phyloP scores from a whole-genome alignment of 2,329 filamentous ascomycete genomes.

The Stagonosporopsis vannaccii region DNA sequence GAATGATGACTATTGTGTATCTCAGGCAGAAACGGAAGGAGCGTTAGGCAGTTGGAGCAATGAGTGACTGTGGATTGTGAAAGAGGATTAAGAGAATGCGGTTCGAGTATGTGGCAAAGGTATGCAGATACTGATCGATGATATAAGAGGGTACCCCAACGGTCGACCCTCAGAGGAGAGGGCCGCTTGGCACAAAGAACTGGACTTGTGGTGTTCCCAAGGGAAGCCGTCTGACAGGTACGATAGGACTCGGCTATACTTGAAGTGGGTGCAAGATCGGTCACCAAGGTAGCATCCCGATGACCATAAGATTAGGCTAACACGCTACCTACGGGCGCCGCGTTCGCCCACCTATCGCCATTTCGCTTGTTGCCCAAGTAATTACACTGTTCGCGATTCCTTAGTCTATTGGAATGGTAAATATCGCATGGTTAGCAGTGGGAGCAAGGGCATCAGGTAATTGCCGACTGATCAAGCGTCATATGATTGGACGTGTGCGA shows the following conservation, averaged over 20 bases:
- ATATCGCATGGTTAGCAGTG: slow-evolving; percentile 47
- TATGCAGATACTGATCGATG: slow-evolving; percentile 37
- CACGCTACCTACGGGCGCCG: slow-evolving; percentile 37
- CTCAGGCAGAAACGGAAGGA: slow-evolving; percentile 48
- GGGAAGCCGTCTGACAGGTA: slow-evolving; percentile 34
- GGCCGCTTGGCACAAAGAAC: slow-evolving; percentile 30
- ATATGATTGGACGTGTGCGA: slow-evolving; percentile 50
- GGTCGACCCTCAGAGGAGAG: slow-evolving; percentile 34
- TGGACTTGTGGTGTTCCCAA: slow-evolving; percentile 35
- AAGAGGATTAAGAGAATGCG: slow-evolving; percentile 27
- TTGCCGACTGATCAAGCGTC: slow-evolving; percentile 40
- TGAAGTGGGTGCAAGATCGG: slow-evolving; percentile 33
- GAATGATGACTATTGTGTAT: slow-evolving; percentile 45
- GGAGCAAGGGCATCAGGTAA: slow-evolving; percentile 47
- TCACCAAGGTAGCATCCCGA: slow-evolving; percentile 42
- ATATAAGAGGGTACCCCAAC: slow-evolving; percentile 42
- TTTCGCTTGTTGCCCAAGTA: slow-evolving; percentile 43
- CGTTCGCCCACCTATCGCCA: slow-evolving; percentile 29
- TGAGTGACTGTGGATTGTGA: slow-evolving; percentile 53
- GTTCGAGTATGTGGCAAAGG: slow-evolving; percentile 33
- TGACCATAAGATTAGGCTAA: slow-evolving; percentile 44
- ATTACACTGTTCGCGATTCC: slow-evolving; percentile 39
- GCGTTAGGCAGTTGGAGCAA: slow-evolving; percentile 53
- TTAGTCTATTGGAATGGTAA: slow-evolving; percentile 42
- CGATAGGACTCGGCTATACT: slow-evolving; percentile 41